Conservation (phyloP, 495 filamentous ascomycete species). For the Neurospora cerealis region DNA sequence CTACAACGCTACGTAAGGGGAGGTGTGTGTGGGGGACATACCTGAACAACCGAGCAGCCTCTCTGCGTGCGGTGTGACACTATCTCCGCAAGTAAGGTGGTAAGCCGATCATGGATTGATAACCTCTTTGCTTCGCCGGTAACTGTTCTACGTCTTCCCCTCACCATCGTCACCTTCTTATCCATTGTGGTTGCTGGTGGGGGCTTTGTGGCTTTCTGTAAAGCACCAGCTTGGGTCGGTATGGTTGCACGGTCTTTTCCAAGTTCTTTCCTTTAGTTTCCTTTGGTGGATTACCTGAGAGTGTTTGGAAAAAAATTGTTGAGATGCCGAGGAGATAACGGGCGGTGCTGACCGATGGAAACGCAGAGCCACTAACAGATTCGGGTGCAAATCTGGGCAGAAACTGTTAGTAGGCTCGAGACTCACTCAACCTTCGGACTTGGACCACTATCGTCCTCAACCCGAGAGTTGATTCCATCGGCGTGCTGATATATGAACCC, state of each 20-base stretch:
- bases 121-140: background rate
- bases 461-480: background rate
- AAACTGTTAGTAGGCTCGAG: background rate
- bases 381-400: background rate
- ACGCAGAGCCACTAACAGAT: background rate
- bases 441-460: background rate
- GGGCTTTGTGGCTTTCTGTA: background rate
- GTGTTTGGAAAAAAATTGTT: background rate
- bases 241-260: background rate
- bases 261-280: background rate
- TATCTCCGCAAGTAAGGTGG: background rate
- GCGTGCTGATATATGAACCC: background rate
- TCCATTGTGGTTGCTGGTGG: background rate
- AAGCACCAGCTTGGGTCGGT: background rate
- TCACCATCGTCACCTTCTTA: background rate
- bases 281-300: background rate
- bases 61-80: background rate
- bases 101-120: background rate
- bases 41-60: background rate
- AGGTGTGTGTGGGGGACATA: background rate
- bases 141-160: background rate
- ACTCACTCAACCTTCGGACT: background rate
- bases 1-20: background rate
- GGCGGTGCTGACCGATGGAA: background rate
- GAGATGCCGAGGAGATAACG: background rate